A percentile compares a stretch with the other conserved stretches of the same genome.
Conservation (phyloP, 495 filamentous ascomycete species). For the Ramalina intermedia region DNA sequence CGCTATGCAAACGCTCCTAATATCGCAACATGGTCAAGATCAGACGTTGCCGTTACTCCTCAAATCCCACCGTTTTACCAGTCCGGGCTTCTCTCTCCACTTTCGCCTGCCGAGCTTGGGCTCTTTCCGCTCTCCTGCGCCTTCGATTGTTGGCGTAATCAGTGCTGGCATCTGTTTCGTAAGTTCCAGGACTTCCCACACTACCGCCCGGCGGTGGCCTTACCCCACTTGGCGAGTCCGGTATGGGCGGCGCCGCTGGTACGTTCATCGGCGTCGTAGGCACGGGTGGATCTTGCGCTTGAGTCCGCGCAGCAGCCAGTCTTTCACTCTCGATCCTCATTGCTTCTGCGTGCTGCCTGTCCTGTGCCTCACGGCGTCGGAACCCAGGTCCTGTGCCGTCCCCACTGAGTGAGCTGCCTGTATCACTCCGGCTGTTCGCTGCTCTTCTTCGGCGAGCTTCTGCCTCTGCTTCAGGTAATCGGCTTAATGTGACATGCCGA, state of each 20-base stretch:
- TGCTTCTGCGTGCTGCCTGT: slow-evolving; percentile 36
- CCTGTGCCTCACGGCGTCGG: slow-evolving; percentile 36
- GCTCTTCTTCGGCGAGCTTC: slow-evolving; percentile 33
- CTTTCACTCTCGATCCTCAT: slow-evolving; percentile 29
- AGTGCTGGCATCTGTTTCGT: slow-evolving; percentile 36
- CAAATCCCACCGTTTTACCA: slow-evolving; percentile 14
- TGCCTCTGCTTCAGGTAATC: slow-evolving; percentile 70
- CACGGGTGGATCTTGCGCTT: slow-evolving; percentile 7
- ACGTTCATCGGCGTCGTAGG: slow-evolving; percentile 1
- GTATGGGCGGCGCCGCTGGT: slow-evolving; percentile 20
- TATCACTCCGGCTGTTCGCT: slow-evolving; percentile 23
- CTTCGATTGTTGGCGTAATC: slow-evolving; percentile 39
- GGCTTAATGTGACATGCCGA: slow-evolving; percentile 64
- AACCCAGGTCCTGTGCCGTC: slow-evolving; percentile 31
- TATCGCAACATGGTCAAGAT: too few relatives aligned
- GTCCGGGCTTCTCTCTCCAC: slow-evolving; percentile 29
- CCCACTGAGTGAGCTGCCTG: slow-evolving; percentile 31
- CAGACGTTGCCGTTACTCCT: not conserved
- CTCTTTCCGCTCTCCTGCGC: slow-evolving; percentile 37
- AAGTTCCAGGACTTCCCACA: slow-evolving; percentile 27
- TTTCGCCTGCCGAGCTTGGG: slow-evolving; percentile 31
- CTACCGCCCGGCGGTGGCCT: slow-evolving; percentile 27
- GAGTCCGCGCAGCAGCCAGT: slow-evolving; percentile 17
- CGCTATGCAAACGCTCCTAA: too few relatives aligned
- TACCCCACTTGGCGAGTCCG: slow-evolving; percentile 24